These are phyloP conservation scores for Vaccinium myrtillus DNA, from an alignment of 148 eudicot species.

Conservation along the genomic window DNA sequence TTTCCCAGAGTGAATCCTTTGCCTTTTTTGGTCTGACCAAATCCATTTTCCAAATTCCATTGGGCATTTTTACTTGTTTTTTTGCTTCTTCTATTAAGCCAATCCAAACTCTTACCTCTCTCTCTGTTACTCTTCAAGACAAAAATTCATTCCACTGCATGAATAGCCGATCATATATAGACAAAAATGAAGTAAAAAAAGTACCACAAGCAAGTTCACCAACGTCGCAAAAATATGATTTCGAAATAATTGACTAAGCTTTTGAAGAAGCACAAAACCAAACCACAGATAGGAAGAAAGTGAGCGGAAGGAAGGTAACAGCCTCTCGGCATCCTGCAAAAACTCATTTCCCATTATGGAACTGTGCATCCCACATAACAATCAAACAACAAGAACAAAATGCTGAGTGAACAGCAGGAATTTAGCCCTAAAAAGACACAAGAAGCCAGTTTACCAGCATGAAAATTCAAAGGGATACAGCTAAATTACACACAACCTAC, in stretches of 20 bases:
- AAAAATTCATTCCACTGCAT: too few species aligned
- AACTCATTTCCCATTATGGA: neutral
- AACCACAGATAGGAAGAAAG: neutral
- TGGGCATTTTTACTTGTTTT: too few species aligned
- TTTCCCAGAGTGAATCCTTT: too few species aligned
- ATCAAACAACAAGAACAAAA: neutral
- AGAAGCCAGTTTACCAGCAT: neutral
- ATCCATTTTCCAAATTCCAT: too few species aligned
- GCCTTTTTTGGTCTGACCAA: too few species aligned
- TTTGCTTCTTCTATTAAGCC: too few species aligned
- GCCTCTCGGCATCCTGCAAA: neutral
- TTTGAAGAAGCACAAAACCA: neutral
- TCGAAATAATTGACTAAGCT: neutral
- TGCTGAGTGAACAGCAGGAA: neutral
- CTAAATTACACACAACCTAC: too few species aligned
- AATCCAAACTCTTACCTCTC: too few species aligned
- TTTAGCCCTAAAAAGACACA: neutral
- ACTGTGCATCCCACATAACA: neutral
- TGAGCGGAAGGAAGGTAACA: neutral
- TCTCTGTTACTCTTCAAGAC: too few species aligned
- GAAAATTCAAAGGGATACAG: neutral
- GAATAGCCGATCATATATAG: too few species aligned
- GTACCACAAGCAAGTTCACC: neutral
- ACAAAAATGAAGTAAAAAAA: too few species aligned
- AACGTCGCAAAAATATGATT: neutral